Evolutionary conservation across 306 rosid species (phyloP), one percentile per base, ranked within the genome.

Genomic region (Quercus berberidifolia): DNA sequence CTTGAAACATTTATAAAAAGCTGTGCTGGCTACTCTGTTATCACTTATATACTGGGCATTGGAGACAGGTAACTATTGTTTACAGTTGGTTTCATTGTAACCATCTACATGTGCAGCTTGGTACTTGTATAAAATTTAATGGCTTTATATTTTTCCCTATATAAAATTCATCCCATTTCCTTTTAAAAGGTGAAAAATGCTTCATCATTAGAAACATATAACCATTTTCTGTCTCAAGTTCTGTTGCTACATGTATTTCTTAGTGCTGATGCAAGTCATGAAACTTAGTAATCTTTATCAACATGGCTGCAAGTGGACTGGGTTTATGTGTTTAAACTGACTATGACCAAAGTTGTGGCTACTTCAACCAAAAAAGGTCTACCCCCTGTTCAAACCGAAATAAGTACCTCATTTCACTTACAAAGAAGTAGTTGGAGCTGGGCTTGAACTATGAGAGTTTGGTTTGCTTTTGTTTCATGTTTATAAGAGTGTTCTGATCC

Each of bases 11-110:
- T 95, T 76, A 93, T 93, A 78, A 95, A 95, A 85, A 95, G 99
- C 80, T 95, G 99, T 70, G 98, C 99, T 87, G 99, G 99, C 77
- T 95, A 95, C 88, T 95, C 99, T 19, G 99, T 95, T 43, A 95
- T 95, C 82, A 95, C 99, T n/a, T 95, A 95, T 82, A 91, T 95
- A 85, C 90, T 93, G 84, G 99, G 99, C 75, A 90, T 95, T 73
- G 99, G 99, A 79, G 99, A 95, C 94, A 95, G 99, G 99, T 95
- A 82, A 88, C 69, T 23, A 51, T 75, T 72, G 28, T 76, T 58
- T 76, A 76, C 62, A 28, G 78, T 54, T 28, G 14, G 9, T 7
- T 30, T 58, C 33, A 58, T 78, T 33, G 64, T 13, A 41, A 54
- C 59, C 11, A 54, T 43, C 11, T 25, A 33, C 28, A 72, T 68